A percentile compares a stretch with the other conserved stretches of the same genome.
Evolutionary conservation across 257 asterid genomes (phyloP).

Genomic region (Petrea volubilis): DNA sequence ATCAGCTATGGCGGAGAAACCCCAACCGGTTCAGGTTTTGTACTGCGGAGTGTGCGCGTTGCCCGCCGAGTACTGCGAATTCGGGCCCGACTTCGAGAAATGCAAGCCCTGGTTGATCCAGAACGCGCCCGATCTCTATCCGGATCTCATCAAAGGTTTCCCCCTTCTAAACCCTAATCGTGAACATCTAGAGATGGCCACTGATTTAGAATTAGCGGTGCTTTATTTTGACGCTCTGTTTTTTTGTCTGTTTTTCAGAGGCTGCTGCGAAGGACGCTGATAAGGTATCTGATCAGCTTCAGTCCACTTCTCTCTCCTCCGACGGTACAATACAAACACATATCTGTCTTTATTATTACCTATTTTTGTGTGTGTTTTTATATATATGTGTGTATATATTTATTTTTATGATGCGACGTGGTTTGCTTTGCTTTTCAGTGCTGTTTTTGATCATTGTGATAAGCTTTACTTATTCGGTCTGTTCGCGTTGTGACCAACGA

Average conservation of each 20-base stretch:
- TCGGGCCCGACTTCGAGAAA: conserved; percentile 88
- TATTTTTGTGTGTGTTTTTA: not conserved
- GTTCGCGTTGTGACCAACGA: conserved; percentile 1
- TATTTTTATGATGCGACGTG: not conserved
- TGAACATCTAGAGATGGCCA: not conserved
- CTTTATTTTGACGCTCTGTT: not conserved
- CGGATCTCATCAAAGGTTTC: conserved; percentile 83
- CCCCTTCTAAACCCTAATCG: conserved; percentile 22
- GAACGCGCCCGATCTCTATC: conserved; percentile 75
- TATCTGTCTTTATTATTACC: not conserved
- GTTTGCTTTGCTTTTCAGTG: not conserved
- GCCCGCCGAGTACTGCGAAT: conserved; percentile 97
- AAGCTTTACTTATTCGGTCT: not conserved
- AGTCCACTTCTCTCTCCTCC: conserved; percentile 71
- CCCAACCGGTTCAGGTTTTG: conserved; percentile 59
- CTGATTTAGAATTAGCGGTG: not conserved
- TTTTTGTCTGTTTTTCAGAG: conserved; percentile 37
- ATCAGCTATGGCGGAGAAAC: conserved; percentile 74
- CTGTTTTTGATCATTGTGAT: not conserved
- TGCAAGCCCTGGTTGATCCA: conserved; percentile 96
- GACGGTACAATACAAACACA: conserved; percentile 48
- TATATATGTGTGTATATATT: not conserved
- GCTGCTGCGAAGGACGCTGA: conserved; percentile 66
- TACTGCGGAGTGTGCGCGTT: conserved; percentile 89
- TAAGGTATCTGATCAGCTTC: conserved; percentile 74